Evolutionary conservation across 2,329 filamentous ascomycete genomes (phyloP), one percentile per base, ranked within the genome.

Genomic region (Fusarium sp.): DNA sequence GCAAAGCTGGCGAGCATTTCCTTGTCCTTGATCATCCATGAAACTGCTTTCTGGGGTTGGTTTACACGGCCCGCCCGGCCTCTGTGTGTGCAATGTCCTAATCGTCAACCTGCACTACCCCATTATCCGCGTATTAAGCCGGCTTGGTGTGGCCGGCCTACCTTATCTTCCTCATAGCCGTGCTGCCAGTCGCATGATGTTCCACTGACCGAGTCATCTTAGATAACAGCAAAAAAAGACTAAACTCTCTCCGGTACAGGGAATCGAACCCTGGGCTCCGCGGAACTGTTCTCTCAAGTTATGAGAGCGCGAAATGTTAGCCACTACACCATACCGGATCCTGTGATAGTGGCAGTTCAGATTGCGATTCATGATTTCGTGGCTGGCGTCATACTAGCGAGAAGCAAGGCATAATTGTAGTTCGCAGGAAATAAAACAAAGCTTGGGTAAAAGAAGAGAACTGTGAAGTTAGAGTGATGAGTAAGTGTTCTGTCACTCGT

Each of bases 221-320:
- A n/a, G 9, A 31, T 10, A 18, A n/a, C 10, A n/a, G 20, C 35
- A 33, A 38, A 38, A 38, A 38, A 38, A 17, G 24, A 6, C 5
- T 2, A 7, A 10, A 7, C 20, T 18, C 28, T 18, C 51, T 77
- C 75, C 75, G 75, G 75, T 77, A 77, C 75, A 77, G 75, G 75
- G 75, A 77, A 77, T 77, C 75, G 75, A 77, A 77, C 75, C 75
- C 75, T 77, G 72, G 69, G 75, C 75, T 77, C 75, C 74, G 74
- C 72, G 75, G 74, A 59, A 59, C 57, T 52, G 24, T 62, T 75
- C 76, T 64, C 77, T 75, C 75, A 79, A 24, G 57, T 76, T 69
- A 67, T 79, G 78, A 79, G 68, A 79, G 78, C 78, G 78, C 75
- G 77, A 79, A 79, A 79, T 79, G 78, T 79, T 79, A 78, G 78